These are phyloP conservation scores for Pleurozium schreberi DNA, from an alignment of 225 moss, liverwort and hornwort genomes.

Conservation along the genomic window DNA sequence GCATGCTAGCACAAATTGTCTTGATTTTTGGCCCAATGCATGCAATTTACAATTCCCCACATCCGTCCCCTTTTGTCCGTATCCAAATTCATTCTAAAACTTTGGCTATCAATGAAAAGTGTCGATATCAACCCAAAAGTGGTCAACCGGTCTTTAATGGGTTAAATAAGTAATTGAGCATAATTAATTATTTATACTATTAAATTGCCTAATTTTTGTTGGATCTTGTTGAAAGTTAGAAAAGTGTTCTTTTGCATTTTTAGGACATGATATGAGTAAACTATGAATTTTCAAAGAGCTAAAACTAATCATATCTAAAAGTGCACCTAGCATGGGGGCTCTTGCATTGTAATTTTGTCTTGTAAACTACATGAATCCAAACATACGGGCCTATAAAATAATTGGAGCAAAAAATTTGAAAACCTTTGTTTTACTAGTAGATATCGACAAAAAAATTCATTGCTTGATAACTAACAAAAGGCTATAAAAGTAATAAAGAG, in stretches of 20 bases:
- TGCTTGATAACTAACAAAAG: not conserved
- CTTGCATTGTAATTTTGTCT: not conserved
- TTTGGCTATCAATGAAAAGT: too few species aligned
- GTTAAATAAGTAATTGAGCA: too few species aligned
- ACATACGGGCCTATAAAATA: accelerated
- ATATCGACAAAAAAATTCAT: not conserved
- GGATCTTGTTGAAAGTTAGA: not conserved
- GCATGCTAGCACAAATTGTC: too few species aligned
- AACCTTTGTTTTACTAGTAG: not conserved
- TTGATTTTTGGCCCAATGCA: too few species aligned
- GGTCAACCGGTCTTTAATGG: too few species aligned
- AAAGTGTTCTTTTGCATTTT: not conserved
- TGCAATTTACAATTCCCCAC: too few species aligned
- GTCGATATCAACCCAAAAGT: too few species aligned
- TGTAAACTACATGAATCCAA: not conserved
- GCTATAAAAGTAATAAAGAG: not conserved
- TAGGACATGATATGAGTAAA: not conserved
- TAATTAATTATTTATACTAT: not conserved
- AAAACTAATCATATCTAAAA: not conserved
- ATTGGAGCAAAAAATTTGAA: not conserved
- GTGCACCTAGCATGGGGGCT: accelerated
- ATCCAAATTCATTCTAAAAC: too few species aligned
- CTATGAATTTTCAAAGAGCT: not conserved
- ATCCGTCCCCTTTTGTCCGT: too few species aligned
- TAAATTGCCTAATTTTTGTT: not conserved